These are phyloP conservation scores for Pseudozyma sp. DNA, from an alignment of 1,284 basidiomycete genomes.

Conservation along the genomic window DNA sequence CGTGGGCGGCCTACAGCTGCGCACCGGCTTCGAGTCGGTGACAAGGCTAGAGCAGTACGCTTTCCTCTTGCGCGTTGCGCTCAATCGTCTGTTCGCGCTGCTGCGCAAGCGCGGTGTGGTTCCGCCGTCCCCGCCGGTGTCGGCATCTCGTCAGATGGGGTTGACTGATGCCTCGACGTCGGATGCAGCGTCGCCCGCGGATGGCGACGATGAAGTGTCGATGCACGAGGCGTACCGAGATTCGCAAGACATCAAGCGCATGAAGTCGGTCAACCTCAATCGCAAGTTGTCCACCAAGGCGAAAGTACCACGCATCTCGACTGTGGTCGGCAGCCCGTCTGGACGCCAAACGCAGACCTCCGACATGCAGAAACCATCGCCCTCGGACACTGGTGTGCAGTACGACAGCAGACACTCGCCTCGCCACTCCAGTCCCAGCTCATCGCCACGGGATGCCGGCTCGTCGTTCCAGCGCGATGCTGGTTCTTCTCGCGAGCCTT, in stretches of 20 bases:
- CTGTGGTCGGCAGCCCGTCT: slow-evolving; percentile 93
- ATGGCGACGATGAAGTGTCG: slow-evolving; percentile 43
- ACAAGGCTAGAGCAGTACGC: slow-evolving; percentile 97
- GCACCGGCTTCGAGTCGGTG: slow-evolving; percentile 84
- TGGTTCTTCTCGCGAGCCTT: slow-evolving; percentile 34
- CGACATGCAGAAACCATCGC: slow-evolving; percentile 45
- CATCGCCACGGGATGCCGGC: slow-evolving; percentile 31
- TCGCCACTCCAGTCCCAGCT: slow-evolving; percentile 28
- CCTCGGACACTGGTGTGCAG: slow-evolving; percentile 42
- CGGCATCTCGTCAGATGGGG: slow-evolving; percentile 21
- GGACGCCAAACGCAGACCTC: slow-evolving; percentile 68
- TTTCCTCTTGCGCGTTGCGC: slow-evolving; percentile 93
- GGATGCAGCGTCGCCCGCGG: slow-evolving; percentile 1
- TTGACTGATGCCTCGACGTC: slow-evolving; percentile 16
- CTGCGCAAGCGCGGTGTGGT: slow-evolving; percentile 92
- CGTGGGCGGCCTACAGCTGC: slow-evolving; percentile 69
- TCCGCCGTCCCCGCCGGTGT: slow-evolving; percentile 75
- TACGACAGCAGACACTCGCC: slow-evolving; percentile 37
- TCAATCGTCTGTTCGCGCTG: slow-evolving; percentile 88
- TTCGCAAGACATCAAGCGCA: slow-evolving; percentile 88
- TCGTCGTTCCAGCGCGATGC: slow-evolving; percentile 39
- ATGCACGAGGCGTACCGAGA: slow-evolving; percentile 78
- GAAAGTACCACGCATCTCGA: slow-evolving; percentile 89
- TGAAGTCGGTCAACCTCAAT: slow-evolving; percentile 86
- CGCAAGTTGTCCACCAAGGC: slow-evolving; percentile 94